Evolutionary conservation across 1,284 basidiomycete species (phyloP).

Genomic region (Papiliotrema nemorosa): DNA sequence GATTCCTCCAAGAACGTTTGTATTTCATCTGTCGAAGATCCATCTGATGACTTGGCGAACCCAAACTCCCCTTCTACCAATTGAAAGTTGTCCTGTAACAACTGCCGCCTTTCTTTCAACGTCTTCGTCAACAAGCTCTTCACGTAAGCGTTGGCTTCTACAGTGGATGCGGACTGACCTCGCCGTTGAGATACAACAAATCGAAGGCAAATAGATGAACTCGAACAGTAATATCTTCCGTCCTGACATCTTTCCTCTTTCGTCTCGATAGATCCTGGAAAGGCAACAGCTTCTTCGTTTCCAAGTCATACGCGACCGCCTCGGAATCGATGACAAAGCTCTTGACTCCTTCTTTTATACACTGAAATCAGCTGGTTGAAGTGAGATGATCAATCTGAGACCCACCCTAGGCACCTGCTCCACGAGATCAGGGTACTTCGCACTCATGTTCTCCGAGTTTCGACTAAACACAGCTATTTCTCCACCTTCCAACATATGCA

Average conservation of each 20-base stretch:
- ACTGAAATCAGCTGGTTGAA: slow-evolving; percentile 57
- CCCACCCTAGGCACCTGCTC: slow-evolving; percentile 82
- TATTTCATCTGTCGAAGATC: slow-evolving; percentile 88
- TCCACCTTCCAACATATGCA: slow-evolving; percentile 75
- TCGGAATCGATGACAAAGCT: slow-evolving; percentile 84
- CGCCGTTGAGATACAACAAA: slow-evolving; percentile 56
- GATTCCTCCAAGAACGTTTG: slow-evolving; percentile 92
- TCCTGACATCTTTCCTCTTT: slow-evolving; percentile 77
- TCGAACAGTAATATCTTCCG: slow-evolving; percentile 57
- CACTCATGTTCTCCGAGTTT: slow-evolving; percentile 99
- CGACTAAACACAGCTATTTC: slow-evolving; percentile 85
- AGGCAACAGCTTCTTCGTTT: slow-evolving; percentile 64
- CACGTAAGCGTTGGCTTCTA: background rate
- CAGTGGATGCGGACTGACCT: no score
- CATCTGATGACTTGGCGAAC: slow-evolving; percentile 87
- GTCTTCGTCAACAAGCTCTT: slow-evolving; percentile 46
- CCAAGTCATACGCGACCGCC: slow-evolving; percentile 70
- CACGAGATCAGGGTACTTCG: slow-evolving; percentile 96
- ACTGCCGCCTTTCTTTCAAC: slow-evolving; percentile 62
- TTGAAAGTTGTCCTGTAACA: slow-evolving; percentile 76
- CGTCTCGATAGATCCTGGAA: slow-evolving; percentile 85
- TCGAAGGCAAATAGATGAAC: slow-evolving; percentile 59
- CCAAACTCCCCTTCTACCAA: slow-evolving; percentile 84
- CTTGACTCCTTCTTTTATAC: slow-evolving; percentile 68
- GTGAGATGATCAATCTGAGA: slow-evolving; percentile 11